Evolutionary conservation across 495 filamentous ascomycete species (phyloP).

Genomic region (Aspergillus egyptiacus): DNA sequence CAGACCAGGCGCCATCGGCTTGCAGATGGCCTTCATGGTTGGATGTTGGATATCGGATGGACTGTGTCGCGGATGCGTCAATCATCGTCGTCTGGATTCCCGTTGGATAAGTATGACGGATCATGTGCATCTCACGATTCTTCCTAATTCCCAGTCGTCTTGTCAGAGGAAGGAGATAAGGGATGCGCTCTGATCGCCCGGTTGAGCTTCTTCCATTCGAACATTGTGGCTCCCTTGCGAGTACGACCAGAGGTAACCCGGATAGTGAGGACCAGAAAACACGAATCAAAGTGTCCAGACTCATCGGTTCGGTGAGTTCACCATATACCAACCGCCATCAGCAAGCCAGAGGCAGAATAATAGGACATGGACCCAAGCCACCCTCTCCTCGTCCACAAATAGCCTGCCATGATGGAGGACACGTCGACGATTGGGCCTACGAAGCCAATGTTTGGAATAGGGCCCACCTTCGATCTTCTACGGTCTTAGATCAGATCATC

Average conservation of each 20-base stretch:
- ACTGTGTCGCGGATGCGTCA: not conserved
- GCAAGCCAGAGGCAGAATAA: not conserved
- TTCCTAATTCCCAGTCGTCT: no score
- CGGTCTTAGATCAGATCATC: not conserved
- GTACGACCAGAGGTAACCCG: no score
- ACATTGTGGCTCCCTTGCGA: no score
- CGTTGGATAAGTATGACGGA: not conserved
- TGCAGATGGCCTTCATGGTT: slow-evolving; percentile 2
- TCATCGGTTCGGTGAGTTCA: no score
- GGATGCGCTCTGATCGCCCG: not conserved
- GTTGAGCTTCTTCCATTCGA: no score
- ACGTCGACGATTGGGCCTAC: not conserved
- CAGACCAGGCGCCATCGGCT: not conserved
- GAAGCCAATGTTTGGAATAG: not conserved
- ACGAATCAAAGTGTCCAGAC: no score
- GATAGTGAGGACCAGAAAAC: no score
- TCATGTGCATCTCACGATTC: slow-evolving; percentile 2
- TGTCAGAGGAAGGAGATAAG: not conserved
- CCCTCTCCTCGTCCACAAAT: not conserved
- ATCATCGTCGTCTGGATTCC: not conserved
- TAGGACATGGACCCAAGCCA: slow-evolving; percentile 6
- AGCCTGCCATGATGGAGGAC: not conserved
- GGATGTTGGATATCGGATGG: not conserved
- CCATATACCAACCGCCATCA: no score
- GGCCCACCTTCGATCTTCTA: not conserved